Conservation (phyloP, 768 basidiomycete species). For the Hericium rajendrae region DNA sequence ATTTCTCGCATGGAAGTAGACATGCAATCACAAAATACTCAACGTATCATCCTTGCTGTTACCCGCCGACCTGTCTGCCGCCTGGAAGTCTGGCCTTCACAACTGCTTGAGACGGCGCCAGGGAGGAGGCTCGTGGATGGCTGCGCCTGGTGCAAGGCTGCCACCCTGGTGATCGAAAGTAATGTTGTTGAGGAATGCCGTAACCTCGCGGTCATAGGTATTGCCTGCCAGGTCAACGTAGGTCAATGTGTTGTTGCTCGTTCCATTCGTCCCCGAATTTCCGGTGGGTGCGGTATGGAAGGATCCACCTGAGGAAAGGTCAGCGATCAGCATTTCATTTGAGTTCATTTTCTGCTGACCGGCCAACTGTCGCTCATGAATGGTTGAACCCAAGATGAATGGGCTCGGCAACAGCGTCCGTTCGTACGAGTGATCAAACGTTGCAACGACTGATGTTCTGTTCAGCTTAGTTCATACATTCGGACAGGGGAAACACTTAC, state of each 20-base stretch:
- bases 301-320: conserved; percentile 33
- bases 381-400: conserved; percentile 48
- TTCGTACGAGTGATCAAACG: conserved; percentile 62
- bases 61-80: conserved; percentile 1
- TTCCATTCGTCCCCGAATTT: conserved; percentile 52
- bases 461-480: not conserved
- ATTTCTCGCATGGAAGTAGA: not conserved
- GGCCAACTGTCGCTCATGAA: conserved; percentile 48
- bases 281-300: conserved; percentile 35
- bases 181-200: conserved; percentile 52
- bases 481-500: conserved; percentile 13
- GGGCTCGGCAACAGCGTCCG: conserved; percentile 49
- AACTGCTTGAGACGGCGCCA: conserved; percentile 1
- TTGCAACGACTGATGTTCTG: conserved; percentile 32
- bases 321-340: not conserved
- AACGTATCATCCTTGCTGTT: no score
- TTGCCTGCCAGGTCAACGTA: conserved; percentile 53
- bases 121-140: not conserved
- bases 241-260: conserved; percentile 55
- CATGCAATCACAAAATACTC: not conserved
- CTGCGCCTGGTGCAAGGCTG: conserved; percentile 26
- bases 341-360: conserved; percentile 28
- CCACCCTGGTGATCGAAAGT: conserved; percentile 50
- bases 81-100: conserved; percentile 29
- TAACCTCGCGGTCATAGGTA: conserved; percentile 51